Conservation (phyloP, 2,329 filamentous ascomycete species). For the Alternaria arborescens region DNA sequence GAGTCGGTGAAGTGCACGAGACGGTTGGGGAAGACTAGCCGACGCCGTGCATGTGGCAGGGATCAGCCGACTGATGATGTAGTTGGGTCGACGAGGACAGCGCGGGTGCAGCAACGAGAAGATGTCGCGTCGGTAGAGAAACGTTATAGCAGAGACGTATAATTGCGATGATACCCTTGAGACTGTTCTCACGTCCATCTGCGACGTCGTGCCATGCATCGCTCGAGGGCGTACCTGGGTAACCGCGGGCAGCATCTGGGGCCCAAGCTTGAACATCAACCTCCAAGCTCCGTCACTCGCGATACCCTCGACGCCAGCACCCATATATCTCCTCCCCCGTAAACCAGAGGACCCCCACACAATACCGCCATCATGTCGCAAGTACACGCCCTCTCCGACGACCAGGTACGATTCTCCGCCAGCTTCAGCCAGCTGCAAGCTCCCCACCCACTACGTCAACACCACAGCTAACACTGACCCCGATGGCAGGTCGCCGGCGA, state of each 20-base stretch:
- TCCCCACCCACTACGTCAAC: constrained; percentile 36
- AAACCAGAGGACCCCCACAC: constrained; percentile 2
- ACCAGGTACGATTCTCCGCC: constrained; percentile 72
- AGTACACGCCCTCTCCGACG: constrained; percentile 93
- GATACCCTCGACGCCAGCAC: constrained; percentile 10
- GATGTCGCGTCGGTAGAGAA: neutral
- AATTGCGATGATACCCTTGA: neutral
- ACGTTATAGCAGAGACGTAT: neutral
- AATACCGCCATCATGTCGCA: constrained; percentile 78
- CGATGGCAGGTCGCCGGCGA: constrained; percentile 84
- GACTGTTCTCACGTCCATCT: constrained; percentile 5
- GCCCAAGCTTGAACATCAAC: constrained; percentile 34
- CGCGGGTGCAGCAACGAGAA: constrained; percentile 4
- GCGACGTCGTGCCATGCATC: constrained; percentile 10
- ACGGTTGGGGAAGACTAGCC: constrained; percentile 32
- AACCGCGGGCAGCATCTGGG: constrained; percentile 17
- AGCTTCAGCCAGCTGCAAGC: constrained; percentile 22
- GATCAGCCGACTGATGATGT: constrained; percentile 43
- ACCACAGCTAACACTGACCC: constrained; percentile 38
- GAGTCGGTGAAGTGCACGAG: constrained; percentile 40
- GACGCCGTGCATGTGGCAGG: constrained; percentile 35
- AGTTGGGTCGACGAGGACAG: constrained; percentile 24
- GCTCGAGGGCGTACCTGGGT: neutral
- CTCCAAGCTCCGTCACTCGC: constrained; percentile 37
- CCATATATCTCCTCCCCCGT: constrained; percentile 1